Evolutionary conservation across 176 grass and related monocot genomes (phyloP).

Genomic region (Cenchrus fungigraminus): DNA sequence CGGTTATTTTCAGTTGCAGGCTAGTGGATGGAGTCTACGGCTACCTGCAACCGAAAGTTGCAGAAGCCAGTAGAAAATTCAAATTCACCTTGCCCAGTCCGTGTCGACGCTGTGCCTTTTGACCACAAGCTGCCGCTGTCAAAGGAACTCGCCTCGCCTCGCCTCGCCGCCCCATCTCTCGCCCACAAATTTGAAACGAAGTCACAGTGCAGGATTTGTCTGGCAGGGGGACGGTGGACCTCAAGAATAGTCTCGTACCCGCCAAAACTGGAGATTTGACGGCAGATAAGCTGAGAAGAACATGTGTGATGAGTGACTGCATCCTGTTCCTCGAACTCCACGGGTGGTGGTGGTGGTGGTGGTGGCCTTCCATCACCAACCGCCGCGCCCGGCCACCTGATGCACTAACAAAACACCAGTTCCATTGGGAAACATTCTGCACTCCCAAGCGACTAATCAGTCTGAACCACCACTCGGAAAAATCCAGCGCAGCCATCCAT

Average conservation of each 20-base stretch:
- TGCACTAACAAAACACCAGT: slow-evolving; percentile 30
- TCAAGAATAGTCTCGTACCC: background rate
- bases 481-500: slow-evolving; percentile 12
- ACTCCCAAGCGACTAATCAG: slow-evolving; percentile 8
- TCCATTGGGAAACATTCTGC: slow-evolving; percentile 9
- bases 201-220: background rate
- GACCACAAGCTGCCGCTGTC: slow-evolving; percentile 35
- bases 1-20: slow-evolving; percentile 5
- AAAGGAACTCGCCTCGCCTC: background rate
- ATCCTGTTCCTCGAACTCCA: slow-evolving; percentile 24
- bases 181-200: background rate
- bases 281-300: slow-evolving; percentile 46
- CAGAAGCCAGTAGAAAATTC: background rate
- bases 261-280: slow-evolving; percentile 55
- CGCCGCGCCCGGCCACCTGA: slow-evolving; percentile 27
- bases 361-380: background rate
- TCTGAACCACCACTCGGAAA: slow-evolving; percentile 16
- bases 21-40: background rate
- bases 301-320: slow-evolving; percentile 8
- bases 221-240: background rate
- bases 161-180: background rate
- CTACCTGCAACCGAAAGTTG: slow-evolving; percentile 24
- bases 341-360: background rate
- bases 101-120: slow-evolving; percentile 10
- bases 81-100: slow-evolving; percentile 1